phyloP scores from a whole-genome alignment of 345 rosid species.

The Gossypium stocksii region DNA sequence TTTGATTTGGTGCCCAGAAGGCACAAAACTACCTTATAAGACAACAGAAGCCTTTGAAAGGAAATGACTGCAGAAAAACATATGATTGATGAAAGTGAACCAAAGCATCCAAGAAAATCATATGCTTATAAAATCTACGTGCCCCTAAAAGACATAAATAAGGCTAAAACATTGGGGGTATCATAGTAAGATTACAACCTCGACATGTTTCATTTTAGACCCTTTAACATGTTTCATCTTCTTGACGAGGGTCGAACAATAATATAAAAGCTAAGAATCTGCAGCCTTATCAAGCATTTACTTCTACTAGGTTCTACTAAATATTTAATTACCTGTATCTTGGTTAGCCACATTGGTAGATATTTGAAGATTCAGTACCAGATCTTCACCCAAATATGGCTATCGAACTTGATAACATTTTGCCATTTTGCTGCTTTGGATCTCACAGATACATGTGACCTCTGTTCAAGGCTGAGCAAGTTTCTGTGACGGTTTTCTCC shows the following conservation, averaged over 20 bases:
- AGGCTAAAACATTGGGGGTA: background rate
- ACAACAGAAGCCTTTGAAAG: background rate
- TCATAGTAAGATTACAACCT: background rate
- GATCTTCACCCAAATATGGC: background rate
- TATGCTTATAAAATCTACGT: background rate
- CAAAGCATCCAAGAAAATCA: background rate
- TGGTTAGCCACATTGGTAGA: background rate
- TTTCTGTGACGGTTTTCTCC: constrained; percentile 5
- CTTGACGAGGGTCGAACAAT: background rate
- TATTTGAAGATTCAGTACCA: background rate
- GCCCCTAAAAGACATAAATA: background rate
- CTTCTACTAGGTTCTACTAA: background rate
- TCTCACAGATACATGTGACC: background rate
- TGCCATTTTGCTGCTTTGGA: background rate
- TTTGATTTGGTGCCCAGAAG: background rate
- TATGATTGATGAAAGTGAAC: background rate
- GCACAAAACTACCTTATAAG: no score
- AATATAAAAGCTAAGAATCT: background rate
- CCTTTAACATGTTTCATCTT: background rate
- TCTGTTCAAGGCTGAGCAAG: background rate
- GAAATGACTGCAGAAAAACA: background rate
- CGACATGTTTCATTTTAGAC: background rate
- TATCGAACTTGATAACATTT: background rate
- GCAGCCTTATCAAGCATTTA: background rate
- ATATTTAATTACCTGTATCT: background rate